Percentiles rank a stretch among this genome's conserved stretches.
Conservation (phyloP, 2,329 filamentous ascomycete species). For the Monosporascus sp. region DNA sequence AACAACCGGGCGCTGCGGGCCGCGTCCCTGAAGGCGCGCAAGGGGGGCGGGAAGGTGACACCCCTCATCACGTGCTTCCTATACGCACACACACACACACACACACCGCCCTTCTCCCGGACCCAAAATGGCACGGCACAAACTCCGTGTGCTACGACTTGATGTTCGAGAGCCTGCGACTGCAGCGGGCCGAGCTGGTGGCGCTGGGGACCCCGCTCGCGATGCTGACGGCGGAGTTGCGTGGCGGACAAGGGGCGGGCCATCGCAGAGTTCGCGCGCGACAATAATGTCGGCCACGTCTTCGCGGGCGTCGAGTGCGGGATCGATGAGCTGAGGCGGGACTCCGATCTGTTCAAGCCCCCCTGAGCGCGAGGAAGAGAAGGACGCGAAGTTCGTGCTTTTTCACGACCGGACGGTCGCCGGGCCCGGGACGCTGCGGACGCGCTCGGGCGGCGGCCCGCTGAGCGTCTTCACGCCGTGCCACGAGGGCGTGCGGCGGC, state of each 20-base stretch:
- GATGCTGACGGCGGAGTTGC: too few species aligned
- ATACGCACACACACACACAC: too few species aligned
- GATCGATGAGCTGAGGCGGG: slow-evolving; percentile 9
- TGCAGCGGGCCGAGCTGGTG: too few species aligned
- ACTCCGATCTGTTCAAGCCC: slow-evolving; percentile 14
- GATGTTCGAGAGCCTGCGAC: too few species aligned
- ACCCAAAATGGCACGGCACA: too few species aligned
- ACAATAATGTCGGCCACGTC: neutral
- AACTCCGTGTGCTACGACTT: too few species aligned
- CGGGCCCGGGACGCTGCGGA: slow-evolving; percentile 10
- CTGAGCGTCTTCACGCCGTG: slow-evolving; percentile 20
- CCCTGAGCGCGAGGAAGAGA: slow-evolving; percentile 2
- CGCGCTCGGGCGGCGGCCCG: slow-evolving; percentile 11
- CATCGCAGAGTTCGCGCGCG: neutral
- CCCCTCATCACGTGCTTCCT: too few species aligned
- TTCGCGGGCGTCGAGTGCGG: too few species aligned
- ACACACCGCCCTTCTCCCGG: too few species aligned
- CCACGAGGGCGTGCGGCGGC: slow-evolving; percentile 6
- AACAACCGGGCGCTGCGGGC: slow-evolving; percentile 17
- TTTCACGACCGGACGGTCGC: slow-evolving; percentile 18
- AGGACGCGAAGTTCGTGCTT: slow-evolving; percentile 7
- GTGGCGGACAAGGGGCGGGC: neutral
- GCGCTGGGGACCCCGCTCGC: too few species aligned
- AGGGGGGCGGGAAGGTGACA: too few species aligned
- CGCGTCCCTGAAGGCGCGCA: slow-evolving; percentile 11